Evolutionary conservation across 495 filamentous ascomycete species (phyloP).

Genomic region (Diplogelasinospora grovesii): DNA sequence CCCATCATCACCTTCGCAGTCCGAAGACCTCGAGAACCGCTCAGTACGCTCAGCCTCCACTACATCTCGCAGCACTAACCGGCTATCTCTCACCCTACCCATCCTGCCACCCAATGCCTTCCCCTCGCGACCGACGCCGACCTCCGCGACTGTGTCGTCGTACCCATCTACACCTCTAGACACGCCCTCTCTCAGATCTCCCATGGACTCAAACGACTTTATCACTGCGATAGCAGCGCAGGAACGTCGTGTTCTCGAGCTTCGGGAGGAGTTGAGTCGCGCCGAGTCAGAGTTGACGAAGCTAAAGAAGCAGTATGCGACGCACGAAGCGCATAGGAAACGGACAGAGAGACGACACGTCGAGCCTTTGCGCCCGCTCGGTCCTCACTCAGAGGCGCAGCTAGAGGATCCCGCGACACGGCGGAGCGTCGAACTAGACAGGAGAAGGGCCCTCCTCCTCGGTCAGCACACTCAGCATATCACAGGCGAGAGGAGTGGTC

Average conservation of each 20-base stretch:
- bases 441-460: slow-evolving; percentile 54
- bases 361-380: slow-evolving; percentile 43
- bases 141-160: slow-evolving; percentile 29
- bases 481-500: slow-evolving; percentile 30
- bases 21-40: slow-evolving; percentile 32
- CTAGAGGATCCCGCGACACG: slow-evolving; percentile 34
- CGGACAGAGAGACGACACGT: slow-evolving; percentile 55
- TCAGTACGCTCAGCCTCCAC: slow-evolving; percentile 49
- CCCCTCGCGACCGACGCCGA: slow-evolving; percentile 38
- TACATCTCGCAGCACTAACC: slow-evolving; percentile 59
- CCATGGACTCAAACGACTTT: slow-evolving; percentile 66
- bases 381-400: slow-evolving; percentile 13
- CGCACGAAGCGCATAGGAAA: slow-evolving; percentile 73
- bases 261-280: slow-evolving; percentile 76
- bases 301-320: slow-evolving; percentile 77
- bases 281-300: slow-evolving; percentile 71
- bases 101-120: slow-evolving; percentile 43
- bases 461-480: slow-evolving; percentile 41
- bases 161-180: slow-evolving; percentile 45
- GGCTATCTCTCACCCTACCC: slow-evolving; percentile 75
- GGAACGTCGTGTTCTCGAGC: slow-evolving; percentile 86
- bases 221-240: slow-evolving; percentile 86
- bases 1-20: slow-evolving; percentile 14
- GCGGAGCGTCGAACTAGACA: slow-evolving; percentile 47
- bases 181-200: slow-evolving; percentile 36